These are phyloP conservation scores for Backusella mclennaniae DNA, from an alignment of 192 early-diverging fungal species.

Conservation along the genomic window DNA sequence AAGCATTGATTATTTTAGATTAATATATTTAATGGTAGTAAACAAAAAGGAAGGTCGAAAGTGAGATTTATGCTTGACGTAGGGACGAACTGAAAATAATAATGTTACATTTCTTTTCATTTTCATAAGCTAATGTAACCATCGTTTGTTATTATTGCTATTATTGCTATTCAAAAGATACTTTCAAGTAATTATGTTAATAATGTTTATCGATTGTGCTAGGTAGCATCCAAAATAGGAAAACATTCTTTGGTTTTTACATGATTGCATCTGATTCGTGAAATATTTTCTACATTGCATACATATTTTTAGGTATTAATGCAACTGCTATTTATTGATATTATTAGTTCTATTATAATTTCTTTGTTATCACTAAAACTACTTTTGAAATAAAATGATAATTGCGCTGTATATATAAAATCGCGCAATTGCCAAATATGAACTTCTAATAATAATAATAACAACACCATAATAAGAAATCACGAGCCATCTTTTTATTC, in stretches of 20 bases:
- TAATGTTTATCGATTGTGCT: neutral
- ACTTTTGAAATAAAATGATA: neutral
- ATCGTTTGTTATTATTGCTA: neutral
- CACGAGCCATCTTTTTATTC: neutral
- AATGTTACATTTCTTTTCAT: neutral
- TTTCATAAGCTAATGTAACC: neutral
- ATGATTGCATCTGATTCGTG: neutral
- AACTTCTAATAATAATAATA: neutral
- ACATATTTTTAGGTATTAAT: neutral
- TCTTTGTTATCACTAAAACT: neutral
- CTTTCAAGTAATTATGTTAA: neutral
- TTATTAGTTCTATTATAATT: neutral
- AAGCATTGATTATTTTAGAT: neutral
- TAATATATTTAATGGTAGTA: neutral
- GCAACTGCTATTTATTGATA: neutral
- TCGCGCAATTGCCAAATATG: neutral
- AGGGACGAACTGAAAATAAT: neutral
- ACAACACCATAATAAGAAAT: neutral
- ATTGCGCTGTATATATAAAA: neutral
- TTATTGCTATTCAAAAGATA: neutral
- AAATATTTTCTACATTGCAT: neutral
- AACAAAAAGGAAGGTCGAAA: neutral
- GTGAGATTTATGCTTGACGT: neutral
- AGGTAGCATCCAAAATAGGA: neutral
- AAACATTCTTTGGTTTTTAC: neutral